Evolutionary conservation across 73 alveolate species (phyloP), one percentile per base, ranked within the genome.

Genomic region (Stentor coeruleus): DNA sequence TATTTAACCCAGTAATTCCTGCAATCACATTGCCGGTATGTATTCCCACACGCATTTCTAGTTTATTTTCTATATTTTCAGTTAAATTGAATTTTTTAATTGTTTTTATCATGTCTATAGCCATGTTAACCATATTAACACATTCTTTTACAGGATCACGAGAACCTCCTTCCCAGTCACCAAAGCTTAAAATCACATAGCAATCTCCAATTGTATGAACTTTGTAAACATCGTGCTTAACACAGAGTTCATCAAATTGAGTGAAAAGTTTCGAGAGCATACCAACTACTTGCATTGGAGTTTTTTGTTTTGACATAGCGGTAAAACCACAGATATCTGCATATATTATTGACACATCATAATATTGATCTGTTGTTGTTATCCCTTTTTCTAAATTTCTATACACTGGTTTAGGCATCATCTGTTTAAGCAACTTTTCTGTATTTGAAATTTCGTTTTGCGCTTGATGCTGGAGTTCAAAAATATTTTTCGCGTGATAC

Each of bases 251-350:
- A n/a, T n/a, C n/a, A n/a, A n/a, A n/a, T n/a, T n/a, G n/a, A n/a
- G n/a, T n/a, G n/a, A n/a, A n/a, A n/a, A n/a, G n/a, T n/a, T n/a
- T n/a, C n/a, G n/a, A n/a, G n/a, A n/a, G n/a, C n/a, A n/a, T n/a
- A n/a, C n/a, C n/a, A 6, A 97, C 98, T 0, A 97, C 99, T 80
- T 95, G 97, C 74, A 88, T 92, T 3, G 99, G 99, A 49, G 92
- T 85, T 72, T 90, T 94, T 40, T 86, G 35, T 38, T 93, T 87
- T 15, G 97, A 93, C 72, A 86, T 91, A 57, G 85, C 87, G n/a
- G 98, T 93, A 42, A 89, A 93, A 11, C 93, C 83, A 3, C 91
- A 92, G 20, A 93, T 93, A 90, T 97, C 99, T 74, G 99, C 97
- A 74, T 91, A 97, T 26, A 97, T 90, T 81, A 97, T 80, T 30